phyloP scores from a whole-genome alignment of 768 basidiomycete genomes.

The Termitomyces bulborhizus region DNA sequence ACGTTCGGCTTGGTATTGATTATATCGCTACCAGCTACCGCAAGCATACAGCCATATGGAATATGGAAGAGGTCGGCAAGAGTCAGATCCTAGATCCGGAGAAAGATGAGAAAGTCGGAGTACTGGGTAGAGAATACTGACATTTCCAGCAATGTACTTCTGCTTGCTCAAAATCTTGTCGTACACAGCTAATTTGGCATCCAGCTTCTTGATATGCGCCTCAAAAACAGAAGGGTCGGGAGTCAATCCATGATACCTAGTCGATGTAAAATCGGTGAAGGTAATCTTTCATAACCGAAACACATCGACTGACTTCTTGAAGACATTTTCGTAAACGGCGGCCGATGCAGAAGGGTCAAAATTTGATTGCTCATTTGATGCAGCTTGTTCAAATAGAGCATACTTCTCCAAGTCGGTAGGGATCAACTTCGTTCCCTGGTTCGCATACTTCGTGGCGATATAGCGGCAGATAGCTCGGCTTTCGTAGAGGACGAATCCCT shows the following conservation, averaged over 20 bases:
- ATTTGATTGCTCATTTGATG: conserved; percentile 44
- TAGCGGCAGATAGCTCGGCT: conserved; percentile 48
- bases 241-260: conserved; percentile 43
- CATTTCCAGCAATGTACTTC: conserved; percentile 52
- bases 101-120: conserved; percentile 20
- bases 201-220: conserved; percentile 21
- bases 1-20: conserved; percentile 38
- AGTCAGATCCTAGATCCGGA: conserved; percentile 28
- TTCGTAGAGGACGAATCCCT: conserved; percentile 26
- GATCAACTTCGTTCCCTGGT: conserved; percentile 44
- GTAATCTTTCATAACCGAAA: neutral
- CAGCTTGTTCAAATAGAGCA: conserved; percentile 47
- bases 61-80: conserved; percentile 44
- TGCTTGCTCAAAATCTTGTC: conserved; percentile 51
- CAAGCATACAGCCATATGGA: conserved; percentile 26
- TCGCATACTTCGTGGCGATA: conserved; percentile 39
- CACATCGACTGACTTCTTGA: conserved; percentile 35
- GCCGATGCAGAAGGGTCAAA: conserved; percentile 44
- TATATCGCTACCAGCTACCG: conserved; percentile 19
- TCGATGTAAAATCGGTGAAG: neutral
- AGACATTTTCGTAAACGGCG: conserved; percentile 41
- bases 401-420: conserved; percentile 33
- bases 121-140: conserved; percentile 41
- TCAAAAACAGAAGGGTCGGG: conserved; percentile 33
- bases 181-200: conserved; percentile 44